These are phyloP conservation scores for Cichorium intybus DNA, from an alignment of 140 eudicot species.

Conservation along the genomic window DNA sequence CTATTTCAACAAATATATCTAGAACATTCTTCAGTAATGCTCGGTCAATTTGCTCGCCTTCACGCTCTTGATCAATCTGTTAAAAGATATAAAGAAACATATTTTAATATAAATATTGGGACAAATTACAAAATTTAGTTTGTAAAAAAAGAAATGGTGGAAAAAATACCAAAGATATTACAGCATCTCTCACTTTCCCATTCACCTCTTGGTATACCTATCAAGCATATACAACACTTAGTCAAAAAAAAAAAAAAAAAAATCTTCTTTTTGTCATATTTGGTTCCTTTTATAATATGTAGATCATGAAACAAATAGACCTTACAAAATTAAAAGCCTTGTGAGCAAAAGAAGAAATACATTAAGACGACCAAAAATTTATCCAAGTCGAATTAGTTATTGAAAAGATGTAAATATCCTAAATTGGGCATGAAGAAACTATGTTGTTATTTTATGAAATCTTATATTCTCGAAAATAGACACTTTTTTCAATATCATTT, in stretches of 20 bases:
- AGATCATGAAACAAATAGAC: too few species aligned
- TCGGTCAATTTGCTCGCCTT: conserved; percentile 96
- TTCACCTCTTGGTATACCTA: conserved; percentile 81
- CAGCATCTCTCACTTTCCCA: conserved; percentile 93
- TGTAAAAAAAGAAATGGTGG: background rate
- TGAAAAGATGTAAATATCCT: background rate
- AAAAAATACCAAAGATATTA: conserved; percentile 82
- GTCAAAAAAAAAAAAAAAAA: background rate
- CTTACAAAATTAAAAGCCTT: background rate
- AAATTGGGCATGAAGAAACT: background rate
- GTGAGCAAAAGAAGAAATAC: background rate
- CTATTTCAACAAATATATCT: conserved; percentile 94
- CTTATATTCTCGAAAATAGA: background rate
- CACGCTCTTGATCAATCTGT: conserved; percentile 96
- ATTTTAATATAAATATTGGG: background rate
- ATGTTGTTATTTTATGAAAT: too few species aligned
- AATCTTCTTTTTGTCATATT: too few species aligned
- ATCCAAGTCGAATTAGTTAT: background rate
- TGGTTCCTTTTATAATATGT: too few species aligned
- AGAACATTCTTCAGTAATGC: conserved; percentile 88
- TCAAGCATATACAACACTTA: conserved; percentile 21
- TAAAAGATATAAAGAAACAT: background rate
- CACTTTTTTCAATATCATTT: background rate
- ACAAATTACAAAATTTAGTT: background rate
- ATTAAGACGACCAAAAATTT: too few species aligned